phyloP scores from a whole-genome alignment of 176 grass and related monocot species.

The Oryza coarctata region DNA sequence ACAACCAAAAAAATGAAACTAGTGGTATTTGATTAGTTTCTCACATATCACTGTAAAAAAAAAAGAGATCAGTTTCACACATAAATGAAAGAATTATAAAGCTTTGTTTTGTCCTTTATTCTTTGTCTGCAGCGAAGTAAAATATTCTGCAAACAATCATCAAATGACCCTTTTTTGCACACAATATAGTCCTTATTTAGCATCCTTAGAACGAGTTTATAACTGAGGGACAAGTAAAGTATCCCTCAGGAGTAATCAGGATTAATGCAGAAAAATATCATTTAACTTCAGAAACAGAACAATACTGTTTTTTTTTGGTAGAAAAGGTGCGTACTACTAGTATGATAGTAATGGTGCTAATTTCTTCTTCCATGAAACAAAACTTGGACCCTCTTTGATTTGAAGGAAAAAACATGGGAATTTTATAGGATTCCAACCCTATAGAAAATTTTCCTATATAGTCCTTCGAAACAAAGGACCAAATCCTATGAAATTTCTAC shows the following conservation, averaged over 20 bases:
- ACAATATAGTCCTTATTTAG: not conserved
- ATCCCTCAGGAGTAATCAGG: not conserved
- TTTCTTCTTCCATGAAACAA: conserved; percentile 23
- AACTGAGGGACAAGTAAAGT: not conserved
- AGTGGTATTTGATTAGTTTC: conserved; percentile 12
- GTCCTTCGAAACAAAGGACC: too few species aligned
- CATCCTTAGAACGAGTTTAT: not conserved
- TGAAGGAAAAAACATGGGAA: too few species aligned
- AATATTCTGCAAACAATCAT: conserved; percentile 13
- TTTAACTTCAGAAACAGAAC: not conserved
- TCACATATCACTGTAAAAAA: not conserved
- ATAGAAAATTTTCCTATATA: too few species aligned
- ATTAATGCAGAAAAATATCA: not conserved
- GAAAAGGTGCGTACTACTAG: conserved; percentile 14
- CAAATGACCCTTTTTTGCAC: not conserved
- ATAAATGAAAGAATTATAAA: conserved; percentile 18
- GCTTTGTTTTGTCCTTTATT: not conserved
- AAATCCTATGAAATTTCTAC: too few species aligned
- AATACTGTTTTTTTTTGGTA: not conserved
- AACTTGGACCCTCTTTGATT: too few species aligned
- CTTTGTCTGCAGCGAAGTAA: conserved; percentile 1
- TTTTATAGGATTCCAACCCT: too few species aligned
- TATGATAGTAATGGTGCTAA: not conserved
- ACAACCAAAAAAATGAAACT: conserved; percentile 7
- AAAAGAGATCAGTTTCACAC: not conserved